Base-by-base conservation (phyloP, 1,284 basidiomycete species). In the Leccinum griseonigrum region DNA sequence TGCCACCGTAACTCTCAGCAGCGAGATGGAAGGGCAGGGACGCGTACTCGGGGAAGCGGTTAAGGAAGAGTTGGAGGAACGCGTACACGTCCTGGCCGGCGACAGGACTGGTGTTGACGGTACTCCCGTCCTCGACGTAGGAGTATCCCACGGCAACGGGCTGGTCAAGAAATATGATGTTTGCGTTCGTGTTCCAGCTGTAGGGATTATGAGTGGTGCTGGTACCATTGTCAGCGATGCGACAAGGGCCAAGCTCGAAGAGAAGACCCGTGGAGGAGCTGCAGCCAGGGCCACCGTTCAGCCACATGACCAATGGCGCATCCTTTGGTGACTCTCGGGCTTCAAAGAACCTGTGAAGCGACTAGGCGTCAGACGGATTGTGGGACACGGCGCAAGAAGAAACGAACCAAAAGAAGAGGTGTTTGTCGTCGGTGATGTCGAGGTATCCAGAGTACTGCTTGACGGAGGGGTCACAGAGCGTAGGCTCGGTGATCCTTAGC, bases 361-460 rank as follows among this genome's bases (percentile, higher is more conserved):
- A 72, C 54, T 76, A 13, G 31, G 8, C 18, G 18, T 71, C 16
- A 68, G 58, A 62, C n/a, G 0, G 31, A 16, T 43, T 36, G n/a
- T 46, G 4, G 48, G 26, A 14, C 8, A 31, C 22, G 4, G 5
- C 46, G 11, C 13, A 40, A 22, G 18, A 38, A 48, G 50, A 60
- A 54, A 74, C 83, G 59, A 48, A 88, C 91, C 91, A 93, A 78
- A 93, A 95, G 84, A 94, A 94, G 26, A 95, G 82, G 69, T 95
- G 93, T 69, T 92, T 93, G 67, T 90, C 87, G 32, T 92, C 85
- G 0, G 88, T 86, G 64, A 97, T 86, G 72, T 97, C 95, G 48
- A 98, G 83, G 75, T 96, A 97, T 10, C 94, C 94, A 54, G 92
- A 93, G 71, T 92, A 88, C 73, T 95, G 92, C 74, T 95, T 86